Conservation (phyloP, 2,329 filamentous ascomycete species). For the Ustilaginoidea virens region DNA sequence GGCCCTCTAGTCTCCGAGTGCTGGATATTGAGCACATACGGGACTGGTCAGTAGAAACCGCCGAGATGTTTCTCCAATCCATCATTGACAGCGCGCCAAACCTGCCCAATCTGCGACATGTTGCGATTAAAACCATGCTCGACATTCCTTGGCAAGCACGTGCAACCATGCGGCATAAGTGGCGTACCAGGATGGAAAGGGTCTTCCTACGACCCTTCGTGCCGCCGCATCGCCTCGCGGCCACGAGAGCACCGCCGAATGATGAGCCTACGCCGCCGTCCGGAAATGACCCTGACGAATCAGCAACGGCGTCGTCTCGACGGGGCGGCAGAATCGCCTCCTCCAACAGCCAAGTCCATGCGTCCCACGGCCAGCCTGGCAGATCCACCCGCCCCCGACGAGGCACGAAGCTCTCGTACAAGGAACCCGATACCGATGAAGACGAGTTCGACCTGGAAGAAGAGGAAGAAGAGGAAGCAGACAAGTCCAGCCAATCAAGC, state of each 20-base stretch:
- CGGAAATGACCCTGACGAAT: conserved; percentile 7
- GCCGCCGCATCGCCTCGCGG: conserved; percentile 19
- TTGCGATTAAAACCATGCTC: conserved; percentile 64
- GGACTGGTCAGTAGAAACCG: conserved; percentile 54
- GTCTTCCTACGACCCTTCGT: conserved; percentile 43
- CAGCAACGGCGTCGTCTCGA: conserved; percentile 15
- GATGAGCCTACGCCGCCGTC: conserved; percentile 5
- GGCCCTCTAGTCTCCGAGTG: conserved; percentile 56
- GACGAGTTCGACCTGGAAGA: conserved; percentile 21
- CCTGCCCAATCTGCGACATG: conserved; percentile 49
- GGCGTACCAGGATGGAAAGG: conserved; percentile 53
- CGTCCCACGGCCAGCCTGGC: conserved; percentile 8
- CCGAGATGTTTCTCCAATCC: conserved; percentile 65
- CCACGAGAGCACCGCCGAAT: conserved; percentile 9
- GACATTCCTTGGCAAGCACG: conserved; percentile 71
- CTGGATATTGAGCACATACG: conserved; percentile 67
- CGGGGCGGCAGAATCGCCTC: conserved; percentile 22
- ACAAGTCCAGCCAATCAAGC: background rate
- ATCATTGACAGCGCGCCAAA: conserved; percentile 55
- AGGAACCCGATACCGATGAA: conserved; percentile 29
- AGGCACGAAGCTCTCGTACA: conserved; percentile 19
- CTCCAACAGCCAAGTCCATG: conserved; percentile 11
- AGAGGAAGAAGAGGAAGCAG: conserved; percentile 3
- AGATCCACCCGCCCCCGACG: conserved; percentile 6
- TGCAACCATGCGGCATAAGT: conserved; percentile 61